Evolutionary conservation across 2,329 filamentous ascomycete species (phyloP).

Genomic region (Apiospora aurea): DNA sequence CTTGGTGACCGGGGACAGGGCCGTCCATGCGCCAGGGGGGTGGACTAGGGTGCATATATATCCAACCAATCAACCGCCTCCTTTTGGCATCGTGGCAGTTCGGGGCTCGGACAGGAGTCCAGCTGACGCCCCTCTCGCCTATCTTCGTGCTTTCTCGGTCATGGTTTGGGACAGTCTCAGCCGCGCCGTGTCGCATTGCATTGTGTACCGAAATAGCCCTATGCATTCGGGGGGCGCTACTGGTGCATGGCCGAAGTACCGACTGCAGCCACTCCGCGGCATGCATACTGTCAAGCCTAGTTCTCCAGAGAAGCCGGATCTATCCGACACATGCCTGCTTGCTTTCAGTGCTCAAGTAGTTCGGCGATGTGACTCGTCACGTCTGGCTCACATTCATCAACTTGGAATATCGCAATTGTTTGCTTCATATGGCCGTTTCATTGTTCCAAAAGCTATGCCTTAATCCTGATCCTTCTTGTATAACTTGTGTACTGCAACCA

Average conservation of each 20-base stretch:
- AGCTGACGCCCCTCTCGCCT: neutral
- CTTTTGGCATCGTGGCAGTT: neutral
- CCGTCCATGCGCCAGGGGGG: neutral
- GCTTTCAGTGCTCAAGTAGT: neutral
- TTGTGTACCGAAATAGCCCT: neutral
- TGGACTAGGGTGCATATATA: neutral
- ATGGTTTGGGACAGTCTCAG: neutral
- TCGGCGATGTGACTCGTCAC: too few relatives aligned
- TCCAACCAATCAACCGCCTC: neutral
- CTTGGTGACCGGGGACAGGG: neutral
- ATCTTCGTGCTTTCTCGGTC: neutral
- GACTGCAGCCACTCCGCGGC: neutral
- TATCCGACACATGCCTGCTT: neutral
- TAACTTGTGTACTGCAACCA: neutral
- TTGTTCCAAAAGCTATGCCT: neutral
- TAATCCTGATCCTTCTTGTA: neutral
- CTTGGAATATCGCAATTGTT: neutral
- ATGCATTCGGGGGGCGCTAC: neutral
- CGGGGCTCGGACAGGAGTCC: neutral
- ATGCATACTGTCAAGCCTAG: neutral
- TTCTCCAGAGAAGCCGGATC: neutral
- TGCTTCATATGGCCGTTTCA: neutral
- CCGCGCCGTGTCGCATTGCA: neutral
- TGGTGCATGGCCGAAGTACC: neutral
- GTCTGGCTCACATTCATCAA: neutral